Base-by-base conservation (phyloP, 768 basidiomycete genomes). In the Mycena pura region DNA sequence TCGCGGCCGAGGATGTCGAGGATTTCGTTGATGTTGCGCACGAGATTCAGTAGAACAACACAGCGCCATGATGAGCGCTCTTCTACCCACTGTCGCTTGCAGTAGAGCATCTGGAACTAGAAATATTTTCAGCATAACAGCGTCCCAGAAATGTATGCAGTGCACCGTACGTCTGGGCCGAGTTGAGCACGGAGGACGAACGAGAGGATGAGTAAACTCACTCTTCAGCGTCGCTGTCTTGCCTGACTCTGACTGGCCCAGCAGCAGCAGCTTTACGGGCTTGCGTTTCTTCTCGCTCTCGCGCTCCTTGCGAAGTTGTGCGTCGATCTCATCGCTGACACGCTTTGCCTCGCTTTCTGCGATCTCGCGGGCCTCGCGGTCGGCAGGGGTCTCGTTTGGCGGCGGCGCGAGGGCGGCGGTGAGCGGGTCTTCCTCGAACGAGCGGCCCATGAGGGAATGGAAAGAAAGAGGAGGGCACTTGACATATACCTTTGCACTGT, bases 171-270 rank as follows among this genome's bases (percentile, higher is more conserved):
- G 38, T 64, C 63, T 64, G 50, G 24, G 17, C 61, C 21, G n/a
- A n/a, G n/a, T n/a, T 64, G 19, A 69, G 56, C 44, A 63, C 38
- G 43, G 34, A 19, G 31, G 19, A 40, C n/a, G 41, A 62, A 27
- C 43, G 29, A 34, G 17, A 41, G 36, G 8, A 58, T n/a, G 21
- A 28, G 38, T 17, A 5, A 43, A 59, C 80, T 47, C 65, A 91
- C 90, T 92, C 75, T 93, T 93, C 54, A 93, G 70, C 0, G 90
- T 91, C 25, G 91, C 90, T 0, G 89, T 90, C 73, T 93, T 93
- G 29, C 88, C 91, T 68, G 88, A 90, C 77, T 91, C 89, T 60
- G 40, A 74, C 78, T 65, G 62, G 76, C 90, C 90, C 6, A 93
- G 81, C 43, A 93, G 79, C 57, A 93, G 77, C 29, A 93, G 77